These are phyloP conservation scores for Herpetomonas samuelpessoai DNA, from an alignment of 208 protist species.

Conservation along the genomic window DNA sequence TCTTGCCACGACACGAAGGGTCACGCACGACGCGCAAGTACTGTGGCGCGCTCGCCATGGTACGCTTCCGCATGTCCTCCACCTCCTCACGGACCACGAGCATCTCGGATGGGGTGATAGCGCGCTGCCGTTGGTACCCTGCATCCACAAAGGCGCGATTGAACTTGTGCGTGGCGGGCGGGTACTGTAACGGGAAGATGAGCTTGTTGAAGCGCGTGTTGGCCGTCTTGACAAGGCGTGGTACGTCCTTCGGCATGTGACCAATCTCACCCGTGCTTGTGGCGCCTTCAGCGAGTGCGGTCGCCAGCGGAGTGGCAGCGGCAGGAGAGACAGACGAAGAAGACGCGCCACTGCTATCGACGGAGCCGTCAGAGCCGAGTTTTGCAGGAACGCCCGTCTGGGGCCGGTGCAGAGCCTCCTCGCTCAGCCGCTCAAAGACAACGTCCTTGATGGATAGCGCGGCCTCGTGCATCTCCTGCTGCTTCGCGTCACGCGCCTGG, in stretches of 20 bases:
- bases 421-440: conserved; percentile 83
- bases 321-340: conserved; percentile 4
- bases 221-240: conserved; percentile 53
- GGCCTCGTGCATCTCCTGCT: conserved; percentile 59
- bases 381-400: conserved; percentile 62
- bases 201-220: conserved; percentile 62
- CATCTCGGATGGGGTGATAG: conserved; percentile 81
- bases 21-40: conserved; percentile 81
- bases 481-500: conserved; percentile 44
- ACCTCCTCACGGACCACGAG: conserved; percentile 78
- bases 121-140: conserved; percentile 76
- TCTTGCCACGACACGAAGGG: conserved; percentile 74
- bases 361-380: conserved; percentile 11
- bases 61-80: conserved; percentile 50
- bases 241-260: conserved; percentile 63
- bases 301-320: conserved; percentile 6
- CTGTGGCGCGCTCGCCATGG: conserved; percentile 36
- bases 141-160: conserved; percentile 84
- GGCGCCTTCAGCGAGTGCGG: conserved; percentile 20
- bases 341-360: background rate
- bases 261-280: conserved; percentile 54
- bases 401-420: conserved; percentile 77
- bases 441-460: conserved; percentile 79
- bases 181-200: conserved; percentile 70
- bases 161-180: conserved; percentile 74